Percentiles rank a stretch among this genome's conserved stretches.
Conservation (phyloP, 2,329 filamentous ascomycete genomes). For the Fonsecaea pedrosoi region DNA sequence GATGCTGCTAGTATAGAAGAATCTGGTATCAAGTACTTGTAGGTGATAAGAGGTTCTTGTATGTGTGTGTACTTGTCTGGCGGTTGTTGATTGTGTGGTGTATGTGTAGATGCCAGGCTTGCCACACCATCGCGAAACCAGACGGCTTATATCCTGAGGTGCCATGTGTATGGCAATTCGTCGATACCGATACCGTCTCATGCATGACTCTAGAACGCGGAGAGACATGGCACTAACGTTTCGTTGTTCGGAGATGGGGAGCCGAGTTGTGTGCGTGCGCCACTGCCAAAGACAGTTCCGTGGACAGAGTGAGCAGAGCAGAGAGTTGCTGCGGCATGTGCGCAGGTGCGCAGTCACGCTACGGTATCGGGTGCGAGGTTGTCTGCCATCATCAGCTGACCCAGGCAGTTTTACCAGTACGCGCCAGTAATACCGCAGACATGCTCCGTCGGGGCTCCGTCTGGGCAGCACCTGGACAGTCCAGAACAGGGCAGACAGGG, state of each 20-base stretch:
- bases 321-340: too few species aligned
- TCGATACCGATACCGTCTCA: neutral
- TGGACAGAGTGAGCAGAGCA: too few species aligned
- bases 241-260: too few species aligned
- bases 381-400: conserved; percentile 5
- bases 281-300: too few species aligned
- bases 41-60: too few species aligned
- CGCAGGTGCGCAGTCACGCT: too few species aligned
- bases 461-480: too few species aligned
- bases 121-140: conserved; percentile 1
- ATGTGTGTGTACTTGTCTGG: neutral
- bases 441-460: neutral
- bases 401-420: neutral
- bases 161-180: neutral
- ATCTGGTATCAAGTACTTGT: neutral
- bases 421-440: too few species aligned
- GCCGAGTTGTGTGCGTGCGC: too few species aligned
- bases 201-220: neutral
- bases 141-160: neutral
- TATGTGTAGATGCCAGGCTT: neutral
- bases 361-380: neutral
- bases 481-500: neutral
- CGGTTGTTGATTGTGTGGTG: neutral
- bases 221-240: neutral
- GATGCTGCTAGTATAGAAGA: neutral